Percentiles rank a stretch among this genome's conserved stretches.
Evolutionary conservation across 306 rosid genomes (phyloP).

Genomic region (Medicago lupulina): DNA sequence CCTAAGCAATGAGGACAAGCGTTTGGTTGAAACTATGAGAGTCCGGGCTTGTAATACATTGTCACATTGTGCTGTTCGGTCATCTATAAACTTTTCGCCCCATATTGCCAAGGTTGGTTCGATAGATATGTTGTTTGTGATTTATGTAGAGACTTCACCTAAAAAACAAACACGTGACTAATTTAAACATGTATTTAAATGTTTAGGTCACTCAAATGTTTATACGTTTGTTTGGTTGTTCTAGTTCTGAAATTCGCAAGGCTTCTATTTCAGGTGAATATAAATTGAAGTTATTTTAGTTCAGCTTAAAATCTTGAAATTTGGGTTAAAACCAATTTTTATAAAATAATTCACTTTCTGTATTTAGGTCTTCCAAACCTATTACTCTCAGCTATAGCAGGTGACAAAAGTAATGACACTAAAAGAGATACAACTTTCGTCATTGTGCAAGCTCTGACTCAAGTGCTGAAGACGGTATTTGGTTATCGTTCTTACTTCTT

Average conservation of each 20-base stretch:
- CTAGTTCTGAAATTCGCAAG: constrained; percentile 1
- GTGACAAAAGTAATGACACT: background rate
- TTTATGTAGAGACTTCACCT: background rate
- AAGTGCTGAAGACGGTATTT: constrained; percentile 29
- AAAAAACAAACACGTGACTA: too few relatives aligned
- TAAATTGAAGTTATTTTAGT: constrained; percentile 9
- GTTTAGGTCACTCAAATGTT: constrained; percentile 35
- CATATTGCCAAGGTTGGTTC: constrained; percentile 32
- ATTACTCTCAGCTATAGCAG: background rate
- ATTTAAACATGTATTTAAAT: constrained; percentile 13
- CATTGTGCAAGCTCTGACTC: constrained; percentile 17
- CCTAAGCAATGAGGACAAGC: background rate
- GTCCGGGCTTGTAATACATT: constrained; percentile 25
- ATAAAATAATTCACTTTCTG: constrained; percentile 33
- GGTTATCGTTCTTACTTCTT: background rate
- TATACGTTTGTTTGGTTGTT: background rate
- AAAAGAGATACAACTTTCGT: background rate
- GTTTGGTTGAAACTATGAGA: background rate
- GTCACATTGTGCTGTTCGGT: constrained; percentile 30
- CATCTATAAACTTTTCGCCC: constrained; percentile 1
- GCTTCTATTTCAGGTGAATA: constrained; percentile 36
- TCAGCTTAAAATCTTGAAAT: constrained; percentile 10
- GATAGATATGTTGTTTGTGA: background rate
- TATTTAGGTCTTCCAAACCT: constrained; percentile 38
- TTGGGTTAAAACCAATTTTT: background rate